phyloP scores from a whole-genome alignment of 2,329 filamentous ascomycete genomes.

The Fusarium succisae region DNA sequence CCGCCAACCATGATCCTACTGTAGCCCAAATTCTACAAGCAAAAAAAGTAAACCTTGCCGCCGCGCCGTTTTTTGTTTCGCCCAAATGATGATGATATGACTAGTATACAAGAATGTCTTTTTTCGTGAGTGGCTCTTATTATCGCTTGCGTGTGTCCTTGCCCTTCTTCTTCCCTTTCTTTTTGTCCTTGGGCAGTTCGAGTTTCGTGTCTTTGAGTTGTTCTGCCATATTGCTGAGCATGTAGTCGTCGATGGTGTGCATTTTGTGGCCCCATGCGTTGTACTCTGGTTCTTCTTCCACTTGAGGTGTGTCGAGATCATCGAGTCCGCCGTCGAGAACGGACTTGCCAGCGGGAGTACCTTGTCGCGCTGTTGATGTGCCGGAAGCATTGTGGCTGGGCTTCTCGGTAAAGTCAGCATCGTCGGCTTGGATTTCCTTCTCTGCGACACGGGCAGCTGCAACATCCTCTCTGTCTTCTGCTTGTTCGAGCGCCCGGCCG shows the following conservation, averaged over 20 bases:
- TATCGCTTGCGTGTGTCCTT: conserved; percentile 64
- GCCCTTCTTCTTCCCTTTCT: conserved; percentile 68
- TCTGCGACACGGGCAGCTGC: conserved; percentile 87
- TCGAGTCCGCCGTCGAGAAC: conserved; percentile 46
- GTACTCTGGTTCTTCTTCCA: conserved; percentile 56
- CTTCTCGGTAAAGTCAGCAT: conserved; percentile 83
- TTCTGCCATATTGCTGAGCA: conserved; percentile 74
- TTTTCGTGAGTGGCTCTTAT: conserved; percentile 22
- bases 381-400: conserved; percentile 57
- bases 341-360: conserved; percentile 58
- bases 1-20: neutral
- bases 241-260: conserved; percentile 76
- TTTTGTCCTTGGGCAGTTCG: conserved; percentile 72
- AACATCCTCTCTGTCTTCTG: conserved; percentile 92
- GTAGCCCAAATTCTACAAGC: conserved; percentile 8
- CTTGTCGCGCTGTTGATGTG: conserved; percentile 60
- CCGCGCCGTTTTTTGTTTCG: conserved; percentile 13
- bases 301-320: conserved; percentile 46
- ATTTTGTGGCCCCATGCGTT: conserved; percentile 69
- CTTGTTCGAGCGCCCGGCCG: conserved; percentile 81
- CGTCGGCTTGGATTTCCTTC: conserved; percentile 87
- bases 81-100: neutral
- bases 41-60: neutral
- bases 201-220: conserved; percentile 67
- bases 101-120: conserved; percentile 21